phyloP scores from a whole-genome alignment of 768 basidiomycete genomes.

The Panellus pusillus region DNA sequence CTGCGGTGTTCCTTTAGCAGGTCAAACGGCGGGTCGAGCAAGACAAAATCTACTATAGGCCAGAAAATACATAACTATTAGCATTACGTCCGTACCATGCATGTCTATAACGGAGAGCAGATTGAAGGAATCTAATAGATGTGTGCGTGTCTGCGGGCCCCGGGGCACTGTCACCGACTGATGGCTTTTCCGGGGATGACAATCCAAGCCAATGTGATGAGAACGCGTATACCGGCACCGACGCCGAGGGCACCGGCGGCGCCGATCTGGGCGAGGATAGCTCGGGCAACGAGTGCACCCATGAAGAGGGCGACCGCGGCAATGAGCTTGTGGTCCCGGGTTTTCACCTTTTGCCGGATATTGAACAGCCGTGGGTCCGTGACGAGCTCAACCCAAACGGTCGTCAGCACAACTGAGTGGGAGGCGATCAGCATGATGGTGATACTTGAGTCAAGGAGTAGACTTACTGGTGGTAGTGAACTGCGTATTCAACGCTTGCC shows the following conservation, averaged over 20 bases:
- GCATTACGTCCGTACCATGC: no score
- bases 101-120: no score
- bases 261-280: conserved; percentile 59
- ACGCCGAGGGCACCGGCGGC: conserved; percentile 66
- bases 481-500: conserved; percentile 80
- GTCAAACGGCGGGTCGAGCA: no score
- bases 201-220: conserved; percentile 66
- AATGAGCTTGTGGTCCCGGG: conserved; percentile 72
- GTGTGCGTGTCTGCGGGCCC: neutral
- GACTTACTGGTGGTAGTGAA: conserved; percentile 73
- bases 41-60: no score
- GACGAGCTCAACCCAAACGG: conserved; percentile 87
- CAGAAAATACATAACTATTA: no score
- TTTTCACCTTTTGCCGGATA: conserved; percentile 46
- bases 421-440: neutral
- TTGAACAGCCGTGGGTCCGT: conserved; percentile 77
- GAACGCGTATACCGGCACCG: conserved; percentile 58
- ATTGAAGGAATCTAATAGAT: conserved; percentile 3
- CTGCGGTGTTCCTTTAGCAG: no score
- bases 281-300: conserved; percentile 69
- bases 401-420: conserved; percentile 72
- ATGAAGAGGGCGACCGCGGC: conserved; percentile 70
- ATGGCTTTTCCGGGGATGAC: conserved; percentile 50
- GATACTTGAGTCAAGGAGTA: neutral
- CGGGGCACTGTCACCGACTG: conserved; percentile 1